Base-by-base conservation (phyloP, 106 monocot species). In the Dendrobium huoshanense region DNA sequence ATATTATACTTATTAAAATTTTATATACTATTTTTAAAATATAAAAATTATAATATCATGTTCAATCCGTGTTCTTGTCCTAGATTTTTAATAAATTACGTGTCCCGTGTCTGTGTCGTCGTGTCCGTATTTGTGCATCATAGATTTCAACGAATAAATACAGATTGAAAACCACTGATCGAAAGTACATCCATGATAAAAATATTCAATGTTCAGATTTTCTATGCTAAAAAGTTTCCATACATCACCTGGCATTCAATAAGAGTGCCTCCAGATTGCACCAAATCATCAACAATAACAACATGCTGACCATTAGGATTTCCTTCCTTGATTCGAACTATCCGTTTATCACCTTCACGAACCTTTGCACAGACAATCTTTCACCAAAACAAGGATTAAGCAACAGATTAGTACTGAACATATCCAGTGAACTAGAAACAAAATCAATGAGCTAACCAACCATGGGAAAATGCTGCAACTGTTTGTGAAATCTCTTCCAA, bases 401-500 rank as follows among this genome's bases (percentile, higher is more conserved):
- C 44, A 37, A 42, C 45, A 31, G 54, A 41, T 76, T 49, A 76
- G 49, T 49, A 42, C 9, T 1, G 27, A 80, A 29, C 80, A 20
- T 20, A 73, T 42, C 19, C 72, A 9, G 41, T 67, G 67, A 25
- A 13, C 49, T 44, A 20, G 74, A 7, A 74, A 44, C 44, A 2
- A 9, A 41, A 79, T 4, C 24, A 77, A 67, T 9, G 77, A 67
- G 16, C 87, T 80, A 75, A 97, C 97, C 98, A 93, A 97, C 97
- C 98, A 93, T 95, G 48, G 95, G 95, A 82, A 91, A 95, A 85
- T 95, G 78, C 49, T 75, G 85, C 81, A 98, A 77, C 75, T 83
- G 89, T 85, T 95, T 98, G 89, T 95, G 92, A 85, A 98, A 98
- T 54, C 98, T 88, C 88, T 98, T 98, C 98, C 98, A 98, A 41